Evolutionary conservation across 192 early-diverging fungal species (phyloP), one percentile per base, ranked within the genome.

Genomic region (Podochytrium sp.): DNA sequence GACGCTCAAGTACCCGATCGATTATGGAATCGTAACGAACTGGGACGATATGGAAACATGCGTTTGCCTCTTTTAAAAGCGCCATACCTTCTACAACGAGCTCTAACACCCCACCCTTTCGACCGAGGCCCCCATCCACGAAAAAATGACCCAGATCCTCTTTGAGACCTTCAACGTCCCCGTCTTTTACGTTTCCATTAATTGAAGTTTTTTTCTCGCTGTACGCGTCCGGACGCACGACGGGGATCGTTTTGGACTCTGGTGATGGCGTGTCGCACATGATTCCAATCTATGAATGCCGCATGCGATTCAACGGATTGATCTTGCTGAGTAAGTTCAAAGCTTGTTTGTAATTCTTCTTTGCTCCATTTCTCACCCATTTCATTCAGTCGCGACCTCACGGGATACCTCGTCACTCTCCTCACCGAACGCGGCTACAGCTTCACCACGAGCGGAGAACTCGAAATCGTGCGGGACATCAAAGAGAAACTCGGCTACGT

Each of bases 81-180:
- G 86, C 77, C 85, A 86, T 79, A 83, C 84, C 66, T 87, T 87
- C 77, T 85, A 87, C 84, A 89, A 89, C 64, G 85, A 89, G 69
- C 83, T 89, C 35, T 86, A 84, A 76, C 87, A 87, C 78, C 85
- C 87, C 57, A 77, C 87, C 30, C 76, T 88, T 34, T 80, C 85
- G 41, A 88, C 87, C 23, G 87, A 88, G 74, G 85, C 87, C 29
- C 87, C 87, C 34, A 73, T 87, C 65, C 87, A 88, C 80, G 85
- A 83, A 59, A 88, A 88, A 77, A 79, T 77, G 47, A 87, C 85
- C 79, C 81, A 86, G 80, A 83, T 87, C 76, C 84, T 86, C 83
- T 88, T 88, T 60, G 87, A 88, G 75, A 85, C 84, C n/a, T 88
- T 88, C 82, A 87, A 87, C 82, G 78, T 79, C 41, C 87, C 87